Percentiles rank a stretch among this genome's conserved stretches.
phyloP scores from a whole-genome alignment of 164 flowering plant genomes.

The Magnolia sinica region DNA sequence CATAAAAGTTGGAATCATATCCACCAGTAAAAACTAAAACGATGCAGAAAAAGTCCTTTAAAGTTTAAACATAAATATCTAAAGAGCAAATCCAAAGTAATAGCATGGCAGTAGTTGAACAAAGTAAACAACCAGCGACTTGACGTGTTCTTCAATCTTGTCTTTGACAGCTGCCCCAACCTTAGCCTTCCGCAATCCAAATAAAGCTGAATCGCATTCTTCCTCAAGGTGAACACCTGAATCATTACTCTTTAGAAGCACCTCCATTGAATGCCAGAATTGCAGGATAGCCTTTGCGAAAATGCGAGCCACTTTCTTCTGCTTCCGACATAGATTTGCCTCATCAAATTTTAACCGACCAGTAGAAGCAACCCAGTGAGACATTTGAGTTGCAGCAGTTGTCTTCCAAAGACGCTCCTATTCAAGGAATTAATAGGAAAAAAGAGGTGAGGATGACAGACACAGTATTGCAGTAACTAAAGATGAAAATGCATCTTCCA shows the following conservation, averaged over 20 bases:
- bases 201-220: slow-evolving; percentile 18
- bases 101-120: background rate
- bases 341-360: slow-evolving; percentile 48
- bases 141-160: slow-evolving; percentile 24
- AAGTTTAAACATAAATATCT: background rate
- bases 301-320: slow-evolving; percentile 50
- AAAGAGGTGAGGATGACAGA: slow-evolving; percentile 4
- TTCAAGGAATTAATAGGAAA: slow-evolving; percentile 4
- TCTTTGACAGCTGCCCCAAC: slow-evolving; percentile 20
- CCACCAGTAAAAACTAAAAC: background rate
- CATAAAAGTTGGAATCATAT: background rate
- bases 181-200: slow-evolving; percentile 18
- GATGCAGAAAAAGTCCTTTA: background rate
- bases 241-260: slow-evolving; percentile 24
- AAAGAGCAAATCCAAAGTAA: slow-evolving; percentile 1
- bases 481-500: background rate
- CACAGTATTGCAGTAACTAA: background rate
- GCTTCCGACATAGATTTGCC: slow-evolving; percentile 30
- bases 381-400: slow-evolving; percentile 73
- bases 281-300: slow-evolving; percentile 74
- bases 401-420: slow-evolving; percentile 96
- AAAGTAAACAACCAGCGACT: slow-evolving; percentile 21
- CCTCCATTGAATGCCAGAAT: slow-evolving; percentile 79
- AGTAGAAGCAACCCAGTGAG: slow-evolving; percentile 48
- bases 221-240: slow-evolving; percentile 11